Base-by-base conservation (phyloP, 495 filamentous ascomycete genomes). In the Astrothelium subdiscretum region DNA sequence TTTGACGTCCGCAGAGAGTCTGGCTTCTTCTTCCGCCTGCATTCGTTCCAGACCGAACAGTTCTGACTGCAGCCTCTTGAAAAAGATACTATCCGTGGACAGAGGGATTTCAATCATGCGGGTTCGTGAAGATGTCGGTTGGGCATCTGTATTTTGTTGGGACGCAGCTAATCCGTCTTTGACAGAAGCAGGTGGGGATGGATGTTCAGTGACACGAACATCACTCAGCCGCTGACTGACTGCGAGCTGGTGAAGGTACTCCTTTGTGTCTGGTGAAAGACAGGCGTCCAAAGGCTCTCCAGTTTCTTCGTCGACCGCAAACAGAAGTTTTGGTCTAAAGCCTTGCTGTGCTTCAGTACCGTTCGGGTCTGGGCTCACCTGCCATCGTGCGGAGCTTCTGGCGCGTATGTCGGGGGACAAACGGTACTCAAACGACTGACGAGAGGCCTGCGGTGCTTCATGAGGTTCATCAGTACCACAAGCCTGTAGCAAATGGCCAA, bases 21-120 rank as follows among this genome's bases (percentile, higher is more conserved):
- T 72, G 38, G 74, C 66, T 62, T 83, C 74, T 67, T 90, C 85
- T 52, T 75, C 66, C 42, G 70, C 73, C 63, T 89, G 85, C 20
- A 90, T 72, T 10, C 68, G 69, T 62, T 85, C 85, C 26, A 91
- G 74, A 42, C 77, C 78, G 20, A 75, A 75, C 26, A 91, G 77
- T 60, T 89, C 84, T 32, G 73, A 75, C 61, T 83, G 78, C 26
- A 91, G 77, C 10, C 83, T 79, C 42, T 77, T 72, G 70, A 90
- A 90, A 71, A 91, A 91, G 61, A 86, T 80, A 24, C 76, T 73
- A 65, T 89, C 87, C 15, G 83, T 83, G 22, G 76, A 77, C 20
- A 91, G 71, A 11, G 87, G 86, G 18, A 91, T 76, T 66, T 87
- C 82, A 31, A 90, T 74, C 65, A 71, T 77, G 40, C 73, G 70